Percentiles rank a stretch among this genome's conserved stretches.
Conservation (phyloP, 164 flowering plant species). For the Magnolia officinalis region DNA sequence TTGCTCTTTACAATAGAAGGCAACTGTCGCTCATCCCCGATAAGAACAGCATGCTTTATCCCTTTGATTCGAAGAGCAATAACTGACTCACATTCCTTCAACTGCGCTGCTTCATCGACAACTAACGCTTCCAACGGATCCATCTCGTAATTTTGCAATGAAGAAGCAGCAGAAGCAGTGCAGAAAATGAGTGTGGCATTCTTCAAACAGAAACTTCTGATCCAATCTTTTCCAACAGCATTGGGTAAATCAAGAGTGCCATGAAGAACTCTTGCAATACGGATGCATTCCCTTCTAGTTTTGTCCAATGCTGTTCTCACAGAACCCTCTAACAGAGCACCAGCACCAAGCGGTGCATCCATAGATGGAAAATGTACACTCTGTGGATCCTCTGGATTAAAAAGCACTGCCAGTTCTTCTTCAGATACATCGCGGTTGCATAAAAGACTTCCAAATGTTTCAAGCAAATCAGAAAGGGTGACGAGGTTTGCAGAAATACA, state of each 20-base stretch:
- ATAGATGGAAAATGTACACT: background rate
- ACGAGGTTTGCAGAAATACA: constrained; percentile 23
- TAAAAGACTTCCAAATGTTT: constrained; percentile 28
- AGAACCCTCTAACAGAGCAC: background rate
- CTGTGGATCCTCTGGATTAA: constrained; percentile 16
- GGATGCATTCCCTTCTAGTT: constrained; percentile 28
- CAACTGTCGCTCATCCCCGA: constrained; percentile 55
- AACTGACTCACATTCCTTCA: constrained; percentile 53
- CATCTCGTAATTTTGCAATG: constrained; percentile 14
- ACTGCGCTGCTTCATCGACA: constrained; percentile 59
- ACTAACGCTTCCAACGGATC: constrained; percentile 27
- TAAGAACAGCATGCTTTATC: constrained; percentile 36
- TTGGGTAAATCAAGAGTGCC: constrained; percentile 29
- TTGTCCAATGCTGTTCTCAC: background rate
- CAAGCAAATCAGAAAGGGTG: constrained; percentile 24
- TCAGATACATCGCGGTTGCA: constrained; percentile 22
- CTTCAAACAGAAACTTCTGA: constrained; percentile 23
- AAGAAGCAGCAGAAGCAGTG: constrained; percentile 39
- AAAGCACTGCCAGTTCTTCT: constrained; percentile 34
- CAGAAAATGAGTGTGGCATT: constrained; percentile 39
- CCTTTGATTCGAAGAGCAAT: constrained; percentile 46
- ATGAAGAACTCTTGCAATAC: constrained; percentile 22
- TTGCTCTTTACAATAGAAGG: constrained; percentile 54
- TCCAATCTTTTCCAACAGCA: background rate
- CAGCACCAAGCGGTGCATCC: background rate